phyloP scores from a whole-genome alignment of 164 flowering plant genomes.

The Malania oleifera region DNA sequence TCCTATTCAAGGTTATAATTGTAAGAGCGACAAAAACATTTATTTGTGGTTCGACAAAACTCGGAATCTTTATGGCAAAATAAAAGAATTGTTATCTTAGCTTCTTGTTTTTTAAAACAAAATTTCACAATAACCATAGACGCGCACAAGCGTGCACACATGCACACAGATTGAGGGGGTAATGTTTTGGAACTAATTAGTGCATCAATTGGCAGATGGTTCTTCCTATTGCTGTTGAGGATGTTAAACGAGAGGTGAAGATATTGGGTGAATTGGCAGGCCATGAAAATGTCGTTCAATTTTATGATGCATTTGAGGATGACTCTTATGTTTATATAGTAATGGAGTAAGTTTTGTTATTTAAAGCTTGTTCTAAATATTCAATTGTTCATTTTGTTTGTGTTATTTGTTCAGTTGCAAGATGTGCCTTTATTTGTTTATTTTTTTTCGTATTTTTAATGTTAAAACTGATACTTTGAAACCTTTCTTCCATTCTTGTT shows the following conservation, averaged over 20 bases:
- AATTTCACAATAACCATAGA: no score
- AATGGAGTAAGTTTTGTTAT: slow-evolving; percentile 78
- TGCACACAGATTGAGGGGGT: no score
- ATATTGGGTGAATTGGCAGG: slow-evolving; percentile 82
- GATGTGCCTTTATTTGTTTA: neutral
- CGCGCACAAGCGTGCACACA: no score
- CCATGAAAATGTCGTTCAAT: slow-evolving; percentile 96
- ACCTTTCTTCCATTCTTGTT: neutral
- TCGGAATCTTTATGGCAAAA: no score
- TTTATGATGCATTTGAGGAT: slow-evolving; percentile 89
- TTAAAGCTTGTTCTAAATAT: slow-evolving; percentile 1
- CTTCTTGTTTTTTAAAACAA: no score
- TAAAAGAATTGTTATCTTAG: no score
- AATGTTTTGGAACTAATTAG: neutral
- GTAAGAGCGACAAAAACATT: no score
- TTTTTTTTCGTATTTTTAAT: no score
- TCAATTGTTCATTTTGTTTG: neutral
- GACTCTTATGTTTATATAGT: slow-evolving; percentile 81
- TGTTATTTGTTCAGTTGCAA: neutral
- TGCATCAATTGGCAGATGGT: slow-evolving; percentile 67
- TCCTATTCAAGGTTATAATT: no score
- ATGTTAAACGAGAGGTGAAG: slow-evolving; percentile 96
- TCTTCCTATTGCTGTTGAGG: slow-evolving; percentile 96
- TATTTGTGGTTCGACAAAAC: no score
- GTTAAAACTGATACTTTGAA: neutral